A percentile compares a stretch with the other conserved stretches of the same genome.
phyloP scores from a whole-genome alignment of 306 rosid species.

The Ochetophila trinervis region DNA sequence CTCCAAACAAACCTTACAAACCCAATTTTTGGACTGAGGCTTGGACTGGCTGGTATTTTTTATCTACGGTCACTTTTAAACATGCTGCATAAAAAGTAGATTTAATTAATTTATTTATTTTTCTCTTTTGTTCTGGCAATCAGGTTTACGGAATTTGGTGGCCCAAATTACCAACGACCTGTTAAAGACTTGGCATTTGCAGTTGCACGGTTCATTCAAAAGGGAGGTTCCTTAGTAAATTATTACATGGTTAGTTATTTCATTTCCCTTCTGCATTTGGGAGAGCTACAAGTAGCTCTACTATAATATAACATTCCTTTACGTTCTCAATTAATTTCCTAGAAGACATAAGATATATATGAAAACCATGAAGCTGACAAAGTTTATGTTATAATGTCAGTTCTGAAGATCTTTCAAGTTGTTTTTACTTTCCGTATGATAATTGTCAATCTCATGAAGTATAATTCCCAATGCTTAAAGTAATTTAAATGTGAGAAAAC shows the following conservation, averaged over 20 bases:
- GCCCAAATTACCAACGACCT: slow-evolving; percentile 37
- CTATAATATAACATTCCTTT: not conserved
- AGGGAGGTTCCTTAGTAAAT: slow-evolving; percentile 47
- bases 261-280: not conserved
- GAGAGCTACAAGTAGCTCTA: not conserved
- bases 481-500: not conserved
- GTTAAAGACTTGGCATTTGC: slow-evolving; percentile 48
- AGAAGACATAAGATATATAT: not conserved
- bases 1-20: slow-evolving; percentile 74
- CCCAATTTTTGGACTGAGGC: slow-evolving; percentile 67
- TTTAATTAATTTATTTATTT: not conserved
- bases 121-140: not conserved
- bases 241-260: slow-evolving; percentile 46
- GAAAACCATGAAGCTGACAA: not conserved
- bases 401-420: not conserved
- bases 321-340: not conserved
- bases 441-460: too few relatives aligned
- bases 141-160: slow-evolving; percentile 47
- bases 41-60: slow-evolving; percentile 51
- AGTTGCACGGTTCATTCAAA: slow-evolving; percentile 42
- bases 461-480: not conserved
- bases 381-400: not conserved
- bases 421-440: not conserved
- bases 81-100: not conserved
- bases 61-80: not conserved